A percentile compares a stretch with the other conserved stretches of the same genome.
These are phyloP conservation scores for Penicillium samsonianum DNA, from an alignment of 495 filamentous ascomycete genomes.

Conservation along the genomic window DNA sequence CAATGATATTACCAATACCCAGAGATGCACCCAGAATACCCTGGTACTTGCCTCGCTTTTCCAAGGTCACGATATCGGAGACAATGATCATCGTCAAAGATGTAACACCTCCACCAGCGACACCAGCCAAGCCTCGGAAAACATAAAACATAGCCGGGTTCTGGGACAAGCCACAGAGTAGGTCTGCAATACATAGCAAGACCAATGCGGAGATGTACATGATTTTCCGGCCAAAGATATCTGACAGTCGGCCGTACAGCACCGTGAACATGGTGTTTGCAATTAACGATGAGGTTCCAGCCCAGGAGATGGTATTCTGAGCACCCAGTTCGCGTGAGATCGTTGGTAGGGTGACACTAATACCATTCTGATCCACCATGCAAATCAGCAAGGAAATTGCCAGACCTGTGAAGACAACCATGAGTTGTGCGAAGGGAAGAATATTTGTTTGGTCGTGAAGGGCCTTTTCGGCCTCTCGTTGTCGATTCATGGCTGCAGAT, in stretches of 20 bases:
- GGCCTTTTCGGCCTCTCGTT: constrained; percentile 45
- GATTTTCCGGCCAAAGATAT: constrained; percentile 59
- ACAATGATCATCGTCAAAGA: constrained; percentile 54
- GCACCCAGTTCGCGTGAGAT: constrained; percentile 60
- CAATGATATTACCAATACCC: constrained; percentile 46
- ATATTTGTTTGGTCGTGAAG: constrained; percentile 58
- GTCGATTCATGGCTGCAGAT: constrained; percentile 36
- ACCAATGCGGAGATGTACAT: constrained; percentile 50
- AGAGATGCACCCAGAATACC: constrained; percentile 46
- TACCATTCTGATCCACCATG: constrained; percentile 65
- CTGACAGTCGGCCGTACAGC: constrained; percentile 59
- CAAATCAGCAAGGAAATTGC: constrained; percentile 56
- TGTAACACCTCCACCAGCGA: constrained; percentile 55
- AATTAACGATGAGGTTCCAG: constrained; percentile 74
- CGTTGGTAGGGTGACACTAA: constrained; percentile 60
- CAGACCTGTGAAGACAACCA: constrained; percentile 58
- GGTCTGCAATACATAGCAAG: constrained; percentile 53
- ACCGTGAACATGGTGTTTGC: constrained; percentile 70
- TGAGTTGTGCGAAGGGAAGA: constrained; percentile 53
- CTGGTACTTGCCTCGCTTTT: constrained; percentile 50
- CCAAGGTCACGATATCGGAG: constrained; percentile 50
- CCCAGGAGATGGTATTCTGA: constrained; percentile 67
- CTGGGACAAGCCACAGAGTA: constrained; percentile 54
- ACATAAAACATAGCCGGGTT: constrained; percentile 55
- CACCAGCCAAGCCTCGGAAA: constrained; percentile 56